Evolutionary conservation across 257 asterid species (phyloP), one percentile per base, ranked within the genome.

Genomic region (Solanum clarkiae): DNA sequence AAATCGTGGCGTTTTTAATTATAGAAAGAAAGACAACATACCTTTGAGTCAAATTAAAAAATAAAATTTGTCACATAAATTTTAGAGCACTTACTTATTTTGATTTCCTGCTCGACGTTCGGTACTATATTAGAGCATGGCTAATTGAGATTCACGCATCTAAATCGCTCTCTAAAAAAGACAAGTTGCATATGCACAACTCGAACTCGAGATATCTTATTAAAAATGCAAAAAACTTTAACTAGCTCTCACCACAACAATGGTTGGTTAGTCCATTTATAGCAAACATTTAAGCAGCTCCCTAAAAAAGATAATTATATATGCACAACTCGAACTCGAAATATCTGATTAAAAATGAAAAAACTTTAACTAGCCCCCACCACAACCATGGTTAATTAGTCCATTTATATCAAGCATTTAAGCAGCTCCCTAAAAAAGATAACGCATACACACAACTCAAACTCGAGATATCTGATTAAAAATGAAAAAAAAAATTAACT

Each of bases 61-160:
- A 1, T 0, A 11, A 62, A 22, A 1, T 0, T 0, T 2, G 40
- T n/a, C 4, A 22, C 0, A 22, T 62, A 3, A 12, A 49, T 13
- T n/a, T 24, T 24, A 49, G 22, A 75, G 24, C 40, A 49, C 1
- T 0, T 10, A 22, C 32, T 0, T 70, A 32, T 70, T 40, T 40
- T 17, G 7, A 1, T 70, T 42, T 40, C 0, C 0, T 4, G 12
- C 9, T 32, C 0, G 10, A 0, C 8, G 2, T 18, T 0, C 9
- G 2, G 0, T 7, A 69, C 1, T 4, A 40, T 10, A 70, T 9
- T 69, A 2, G 7, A 70, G 5, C 0, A n/a, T 1, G 16, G 17
- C 53, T 5, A 40, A 18, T 18, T 17, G 0, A n/a, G 0, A 0
- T 17, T 70, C 2, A 6, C 1, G 0, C 8, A 4, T 66, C 3